Percentiles rank a stretch among this genome's conserved stretches.
These are phyloP conservation scores for Lobosporangium transversale DNA, from an alignment of 192 early-diverging fungal genomes.

Conservation along the genomic window DNA sequence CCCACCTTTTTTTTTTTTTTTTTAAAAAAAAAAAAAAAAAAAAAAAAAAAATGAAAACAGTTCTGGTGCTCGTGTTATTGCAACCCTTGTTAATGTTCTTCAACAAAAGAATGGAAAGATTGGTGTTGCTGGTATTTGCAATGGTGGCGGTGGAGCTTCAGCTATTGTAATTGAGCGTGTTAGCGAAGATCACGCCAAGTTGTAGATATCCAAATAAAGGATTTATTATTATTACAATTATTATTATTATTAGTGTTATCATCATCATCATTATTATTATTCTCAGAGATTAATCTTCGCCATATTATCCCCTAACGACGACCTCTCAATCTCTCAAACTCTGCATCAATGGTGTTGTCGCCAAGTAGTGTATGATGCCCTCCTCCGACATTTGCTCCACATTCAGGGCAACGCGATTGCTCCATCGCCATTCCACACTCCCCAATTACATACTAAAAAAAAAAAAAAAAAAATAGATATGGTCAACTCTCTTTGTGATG, in stretches of 20 bases:
- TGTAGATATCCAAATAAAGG: too few species aligned
- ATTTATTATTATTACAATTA: too few species aligned
- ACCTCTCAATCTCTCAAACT: too few species aligned
- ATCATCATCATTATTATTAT: too few species aligned
- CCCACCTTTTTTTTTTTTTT: neutral
- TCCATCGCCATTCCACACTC: conserved; percentile 58
- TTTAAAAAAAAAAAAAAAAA: too few species aligned
- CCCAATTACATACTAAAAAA: conserved; percentile 38
- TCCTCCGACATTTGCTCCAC: conserved; percentile 52
- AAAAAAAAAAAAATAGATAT: neutral
- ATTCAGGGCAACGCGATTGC: conserved; percentile 48
- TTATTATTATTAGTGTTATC: too few species aligned
- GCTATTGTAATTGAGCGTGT: conserved; percentile 76
- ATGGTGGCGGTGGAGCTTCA: conserved; percentile 94
- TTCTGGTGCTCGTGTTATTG: conserved; percentile 90
- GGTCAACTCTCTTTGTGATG: too few species aligned
- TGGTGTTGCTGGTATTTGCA: conserved; percentile 94
- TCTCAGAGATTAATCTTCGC: too few species aligned
- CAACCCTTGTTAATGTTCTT: conserved; percentile 81
- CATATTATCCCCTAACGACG: too few species aligned
- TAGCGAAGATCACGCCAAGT: conserved; percentile 38
- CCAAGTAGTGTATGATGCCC: conserved; percentile 16
- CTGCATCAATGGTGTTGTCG: conserved; percentile 9
- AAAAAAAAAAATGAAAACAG: too few species aligned
- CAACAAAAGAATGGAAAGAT: conserved; percentile 78